Base-by-base conservation (phyloP, 345 rosid species). In the Pelargonium nanum region DNA sequence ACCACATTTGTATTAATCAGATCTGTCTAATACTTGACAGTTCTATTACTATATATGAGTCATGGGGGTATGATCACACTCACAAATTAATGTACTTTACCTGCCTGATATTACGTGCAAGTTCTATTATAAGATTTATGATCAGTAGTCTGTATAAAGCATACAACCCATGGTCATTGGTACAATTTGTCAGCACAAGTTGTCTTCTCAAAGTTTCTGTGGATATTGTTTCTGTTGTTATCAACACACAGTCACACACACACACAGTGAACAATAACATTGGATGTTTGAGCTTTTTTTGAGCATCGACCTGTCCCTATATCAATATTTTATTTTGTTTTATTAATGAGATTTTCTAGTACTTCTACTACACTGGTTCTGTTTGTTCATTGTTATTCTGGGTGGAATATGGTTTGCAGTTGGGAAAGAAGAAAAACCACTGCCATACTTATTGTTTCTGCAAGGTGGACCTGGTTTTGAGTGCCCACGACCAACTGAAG, bases 381-480 rank as follows among this genome's bases (percentile, higher is more conserved):
- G 7, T 58, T 22, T 58, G 40, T 58, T 21, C 24, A 65, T 20
- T 52, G 56, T 30, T 7, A 53, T 59, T 52, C 30, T 57, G 19
- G 28, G 57, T 58, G n/a, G n/a, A n/a, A 56, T 56, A 62, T 64
- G 59, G 34, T 26, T 65, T 73, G 72, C 65, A 85, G 95, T 73
- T 26, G 96, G 93, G 45, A 87, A 85, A 73, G 99, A 93, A 75
- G 91, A 87, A 25, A 78, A 85, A 48, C 55, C 63, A 53, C 55
- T 93, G 72, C 96, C 99, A 21, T 93, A 81, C 70, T 81, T 93
- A 21, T 69, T 85, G 63, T 93, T 21, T 67, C 74, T 89, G 66
- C 97, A 93, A 67, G 99, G 97, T 28, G 99, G 99, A 34, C 99
- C 99, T 19, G 99, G 99, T 55, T 87, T 82, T 63, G 99, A 93